Percentiles rank a stretch among this genome's conserved stretches.
These are phyloP conservation scores for Aspergillus quadrilineatus DNA, from an alignment of 2,329 filamentous ascomycete species.

Conservation along the genomic window DNA sequence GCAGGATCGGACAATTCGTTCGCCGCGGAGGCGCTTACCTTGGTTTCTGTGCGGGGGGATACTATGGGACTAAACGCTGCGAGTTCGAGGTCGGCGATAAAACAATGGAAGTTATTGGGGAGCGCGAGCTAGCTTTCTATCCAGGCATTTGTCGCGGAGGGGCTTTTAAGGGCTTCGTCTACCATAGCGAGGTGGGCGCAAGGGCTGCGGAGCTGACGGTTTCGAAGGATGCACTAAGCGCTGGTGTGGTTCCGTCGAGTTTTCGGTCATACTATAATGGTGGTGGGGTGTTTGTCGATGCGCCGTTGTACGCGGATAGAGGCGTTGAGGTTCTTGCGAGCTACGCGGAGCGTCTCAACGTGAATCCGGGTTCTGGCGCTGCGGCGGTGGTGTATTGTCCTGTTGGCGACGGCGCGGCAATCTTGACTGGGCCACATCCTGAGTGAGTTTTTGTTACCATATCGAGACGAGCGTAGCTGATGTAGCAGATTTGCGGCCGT, in stretches of 20 bases:
- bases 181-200: slow-evolving; percentile 82
- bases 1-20: slow-evolving; percentile 79
- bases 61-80: slow-evolving; percentile 77
- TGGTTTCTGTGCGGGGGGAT: slow-evolving; percentile 91
- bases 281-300: slow-evolving; percentile 87
- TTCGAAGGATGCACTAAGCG: slow-evolving; percentile 57
- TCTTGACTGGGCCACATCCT: slow-evolving; percentile 87
- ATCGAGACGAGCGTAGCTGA: background rate
- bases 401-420: slow-evolving; percentile 73
- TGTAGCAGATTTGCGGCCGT: slow-evolving; percentile 71
- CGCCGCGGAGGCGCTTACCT: slow-evolving; percentile 81
- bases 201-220: slow-evolving; percentile 68
- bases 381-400: slow-evolving; percentile 83
- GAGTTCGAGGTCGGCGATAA: slow-evolving; percentile 89
- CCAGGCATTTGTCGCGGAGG: slow-evolving; percentile 81
- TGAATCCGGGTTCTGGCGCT: slow-evolving; percentile 69
- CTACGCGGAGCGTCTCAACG: slow-evolving; percentile 71
- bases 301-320: slow-evolving; percentile 57
- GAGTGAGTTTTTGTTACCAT: slow-evolving; percentile 60
- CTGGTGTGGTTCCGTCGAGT: slow-evolving; percentile 55
- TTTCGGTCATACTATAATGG: slow-evolving; percentile 90
- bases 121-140: slow-evolving; percentile 83
- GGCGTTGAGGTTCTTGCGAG: slow-evolving; percentile 80
- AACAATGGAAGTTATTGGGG: slow-evolving; percentile 78
- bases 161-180: slow-evolving; percentile 86